phyloP scores from a whole-genome alignment of 805 yeast species.

The Metschnikowia orientalis region DNA sequence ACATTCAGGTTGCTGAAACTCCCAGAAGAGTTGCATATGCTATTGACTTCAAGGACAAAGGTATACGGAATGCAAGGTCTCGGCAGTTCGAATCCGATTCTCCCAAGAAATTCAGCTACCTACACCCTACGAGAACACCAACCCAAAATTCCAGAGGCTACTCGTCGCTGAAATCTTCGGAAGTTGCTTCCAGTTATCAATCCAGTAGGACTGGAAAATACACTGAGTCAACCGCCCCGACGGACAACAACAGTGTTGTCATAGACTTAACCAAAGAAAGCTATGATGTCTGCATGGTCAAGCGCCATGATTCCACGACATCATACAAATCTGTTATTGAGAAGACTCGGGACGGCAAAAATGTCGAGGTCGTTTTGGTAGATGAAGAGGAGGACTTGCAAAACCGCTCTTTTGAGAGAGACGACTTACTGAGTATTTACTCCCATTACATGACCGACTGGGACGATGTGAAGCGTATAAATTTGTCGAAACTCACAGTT shows the following conservation, averaged over 20 bases:
- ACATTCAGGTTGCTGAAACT: conserved; percentile 35
- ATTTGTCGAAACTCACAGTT: no score
- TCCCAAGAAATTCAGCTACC: not conserved
- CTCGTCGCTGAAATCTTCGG: conserved; percentile 9
- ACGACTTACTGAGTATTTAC: conserved; percentile 38
- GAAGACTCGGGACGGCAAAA: conserved; percentile 32
- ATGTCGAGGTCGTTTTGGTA: conserved; percentile 41
- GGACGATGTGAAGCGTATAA: no score
- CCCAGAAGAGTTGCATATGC: conserved; percentile 34
- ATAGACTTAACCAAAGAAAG: conserved; percentile 41
- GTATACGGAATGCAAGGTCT: conserved; percentile 24
- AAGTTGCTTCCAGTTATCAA: conserved; percentile 25
- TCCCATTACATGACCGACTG: conserved; percentile 31
- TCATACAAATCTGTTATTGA: conserved; percentile 41
- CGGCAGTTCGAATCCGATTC: no score
- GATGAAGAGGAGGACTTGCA: conserved; percentile 33
- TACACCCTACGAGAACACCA: no score
- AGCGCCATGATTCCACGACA: conserved; percentile 30
- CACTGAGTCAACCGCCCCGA: conserved; percentile 24
- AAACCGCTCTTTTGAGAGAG: conserved; percentile 18
- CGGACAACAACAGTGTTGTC: conserved; percentile 36
- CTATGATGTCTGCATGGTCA: conserved; percentile 35
- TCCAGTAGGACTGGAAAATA: conserved; percentile 27
- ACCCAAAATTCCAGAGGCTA: no score
- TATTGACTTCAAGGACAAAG: conserved; percentile 32